phyloP scores from a whole-genome alignment of 2,329 filamentous ascomycete species.

The Tolypocladium guangdongense region DNA sequence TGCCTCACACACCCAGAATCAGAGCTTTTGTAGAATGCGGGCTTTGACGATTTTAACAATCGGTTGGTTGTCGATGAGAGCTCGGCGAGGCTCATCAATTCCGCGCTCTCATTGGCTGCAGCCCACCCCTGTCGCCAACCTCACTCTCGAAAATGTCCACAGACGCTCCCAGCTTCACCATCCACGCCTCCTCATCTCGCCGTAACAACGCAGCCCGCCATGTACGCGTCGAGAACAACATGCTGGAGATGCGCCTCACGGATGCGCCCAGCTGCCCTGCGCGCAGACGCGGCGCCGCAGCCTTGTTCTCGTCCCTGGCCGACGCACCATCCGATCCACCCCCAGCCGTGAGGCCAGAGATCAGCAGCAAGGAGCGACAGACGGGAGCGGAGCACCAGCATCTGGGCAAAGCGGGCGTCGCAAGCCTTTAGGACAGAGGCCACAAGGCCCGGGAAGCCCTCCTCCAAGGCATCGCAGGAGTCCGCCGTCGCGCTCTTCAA shows the following conservation, averaged over 20 bases:
- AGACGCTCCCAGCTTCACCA: neutral
- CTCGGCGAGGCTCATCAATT: neutral
- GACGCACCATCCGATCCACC: constrained; percentile 4
- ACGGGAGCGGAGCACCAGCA: neutral
- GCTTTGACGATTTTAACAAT: too few relatives aligned
- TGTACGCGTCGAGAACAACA: constrained; percentile 23
- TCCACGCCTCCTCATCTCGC: neutral
- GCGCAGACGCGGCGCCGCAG: constrained; percentile 9
- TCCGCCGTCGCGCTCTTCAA: constrained; percentile 23
- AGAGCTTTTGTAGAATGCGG: too few relatives aligned
- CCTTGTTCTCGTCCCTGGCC: constrained; percentile 14
- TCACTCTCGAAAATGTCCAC: neutral
- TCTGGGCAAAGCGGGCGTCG: neutral
- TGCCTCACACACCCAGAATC: neutral
- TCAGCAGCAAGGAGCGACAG: neutral
- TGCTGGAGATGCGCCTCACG: constrained; percentile 24
- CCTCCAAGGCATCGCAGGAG: constrained; percentile 6
- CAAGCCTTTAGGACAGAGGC: neutral
- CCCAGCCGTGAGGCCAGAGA: neutral
- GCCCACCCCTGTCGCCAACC: neutral
- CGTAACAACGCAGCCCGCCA: constrained; percentile 8
- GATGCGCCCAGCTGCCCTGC: constrained; percentile 9
- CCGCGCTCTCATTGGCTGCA: neutral
- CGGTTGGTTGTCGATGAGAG: neutral
- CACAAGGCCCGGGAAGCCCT: neutral